Evolutionary conservation across 2,329 filamentous ascomycete genomes (phyloP), one percentile per base, ranked within the genome.

Genomic region (Fusarium mangiferae): DNA sequence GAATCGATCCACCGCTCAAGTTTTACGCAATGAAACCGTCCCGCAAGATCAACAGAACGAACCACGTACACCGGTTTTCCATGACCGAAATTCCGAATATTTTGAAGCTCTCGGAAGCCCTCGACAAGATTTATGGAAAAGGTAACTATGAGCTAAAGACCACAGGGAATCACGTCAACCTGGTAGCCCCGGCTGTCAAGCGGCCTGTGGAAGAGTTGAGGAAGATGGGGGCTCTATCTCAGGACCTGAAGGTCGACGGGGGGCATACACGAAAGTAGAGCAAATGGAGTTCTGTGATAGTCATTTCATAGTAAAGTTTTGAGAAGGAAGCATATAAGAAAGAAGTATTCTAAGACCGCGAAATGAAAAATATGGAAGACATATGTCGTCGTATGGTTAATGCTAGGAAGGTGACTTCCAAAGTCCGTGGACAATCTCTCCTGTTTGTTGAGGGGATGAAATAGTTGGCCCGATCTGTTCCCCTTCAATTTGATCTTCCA

Each of bases 51-150:
- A 24, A 4, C 15, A 38, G 24, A 24, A 5, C 28, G 7, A 28
- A 24, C 18, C 33, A 52, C 12, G 36, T 24, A 3, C 39, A 65
- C 6, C 33, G 42, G 5, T 30, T 62, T 24, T 38, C 49, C 18
- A 46, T 20, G 17, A 45, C 39, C 1, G 46, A 65, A 20, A 52
- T 65, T 14, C 46, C 62, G 3, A 33, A 48, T 7, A 39, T 52
- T n/a, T 33, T 14, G 1, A 70, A 54, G 17, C 26, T 70, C 15
- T 24, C 52, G 1, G 44, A 58, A 5, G 44, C 52, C 0, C 51
- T 70, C 2, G 59, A 64, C 17, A 51, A 35, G 0, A 44, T 70
- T 1, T 70, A 65, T 22, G 67, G 66, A 2, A 69, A n/a, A n/a
- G 67, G 20, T 5, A 35, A 35, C 3, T 70, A 52, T 15, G 39